Base-by-base conservation (phyloP, 1,284 basidiomycete genomes). In the Marasmius fiardii region DNA sequence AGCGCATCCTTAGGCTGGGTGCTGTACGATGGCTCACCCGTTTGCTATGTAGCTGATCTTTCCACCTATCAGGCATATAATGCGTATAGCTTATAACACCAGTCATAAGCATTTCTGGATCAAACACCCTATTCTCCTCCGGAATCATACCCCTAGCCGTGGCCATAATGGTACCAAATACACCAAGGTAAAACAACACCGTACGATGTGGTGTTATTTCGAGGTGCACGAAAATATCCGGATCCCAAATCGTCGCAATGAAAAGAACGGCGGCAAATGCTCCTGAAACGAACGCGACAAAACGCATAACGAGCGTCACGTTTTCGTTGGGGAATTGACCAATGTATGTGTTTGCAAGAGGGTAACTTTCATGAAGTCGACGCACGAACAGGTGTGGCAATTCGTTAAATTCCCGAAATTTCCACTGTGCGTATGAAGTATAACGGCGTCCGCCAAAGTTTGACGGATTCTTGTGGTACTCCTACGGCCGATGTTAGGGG, bases 321-420 rank as follows among this genome's bases (percentile, higher is more conserved):
- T 95, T 91, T 67, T 95, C 94, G 66, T 98, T 98, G 0, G 96
- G 96, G 67, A 97, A 99, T 68, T 98, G 96, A 24, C 93, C 93
- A 59, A 98, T 94, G 70, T 98, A 99, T 78, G 93, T 90, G 69
- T 90, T 95, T 14, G 97, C 93, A 10, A 86, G 75, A 0, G 91
- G 92, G 63, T 96, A 95, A 58, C 92, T 94, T 63, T 92, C 86
- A 62, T 95, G 87, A 51, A 98, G 78, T 52, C 96, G 80, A 43
- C 93, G 79, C 39, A 86, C 81, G 69, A 99, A 99, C 33, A 96
- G 77, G 70, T 99, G 96, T 0, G 94, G 92, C 4, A 99, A 78
- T 68, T 99, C 96, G 69, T 99, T 99, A 78, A 98, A 99, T 70
- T 99, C 97, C 58, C 97, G 83, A 67, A 99, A 99, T 68, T 98